These are phyloP conservation scores for Chenopodium album DNA, from an alignment of 148 eudicot genomes.

Conservation along the genomic window DNA sequence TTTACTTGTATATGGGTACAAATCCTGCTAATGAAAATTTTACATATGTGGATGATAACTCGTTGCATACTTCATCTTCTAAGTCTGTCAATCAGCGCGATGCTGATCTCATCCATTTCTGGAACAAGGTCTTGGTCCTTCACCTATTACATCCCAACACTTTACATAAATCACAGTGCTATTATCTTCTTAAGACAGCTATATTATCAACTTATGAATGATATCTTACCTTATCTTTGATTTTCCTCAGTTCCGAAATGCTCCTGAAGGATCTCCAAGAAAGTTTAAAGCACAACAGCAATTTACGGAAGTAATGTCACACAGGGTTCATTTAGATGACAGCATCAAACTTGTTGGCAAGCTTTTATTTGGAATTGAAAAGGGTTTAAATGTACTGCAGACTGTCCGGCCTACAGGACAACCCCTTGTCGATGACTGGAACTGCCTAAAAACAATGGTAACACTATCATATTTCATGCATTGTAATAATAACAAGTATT, in stretches of 20 bases:
- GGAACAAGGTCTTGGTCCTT: constrained; percentile 71
- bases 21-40: constrained; percentile 89
- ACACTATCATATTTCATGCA: background rate
- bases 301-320: constrained; percentile 76
- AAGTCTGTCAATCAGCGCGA: constrained; percentile 89
- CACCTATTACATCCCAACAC: background rate
- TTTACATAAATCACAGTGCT: background rate
- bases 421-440: constrained; percentile 92
- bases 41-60: constrained; percentile 53
- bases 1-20: constrained; percentile 77
- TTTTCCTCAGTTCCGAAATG: constrained; percentile 62
- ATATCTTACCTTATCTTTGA: background rate
- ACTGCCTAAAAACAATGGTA: constrained; percentile 77
- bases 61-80: constrained; percentile 39
- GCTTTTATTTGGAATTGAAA: constrained; percentile 78
- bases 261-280: constrained; percentile 85
- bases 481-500: background rate
- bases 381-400: constrained; percentile 57
- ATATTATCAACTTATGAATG: background rate
- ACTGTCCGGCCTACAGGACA: constrained; percentile 65
- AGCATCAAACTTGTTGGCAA: constrained; percentile 69
- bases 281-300: constrained; percentile 77
- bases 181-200: background rate
- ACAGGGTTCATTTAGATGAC: constrained; percentile 74
- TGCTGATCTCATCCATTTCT: constrained; percentile 95